A percentile compares a stretch with the other conserved stretches of the same genome.
These are phyloP conservation scores for Osmanthus fragrans DNA, from an alignment of 257 asterid genomes.

Conservation along the genomic window DNA sequence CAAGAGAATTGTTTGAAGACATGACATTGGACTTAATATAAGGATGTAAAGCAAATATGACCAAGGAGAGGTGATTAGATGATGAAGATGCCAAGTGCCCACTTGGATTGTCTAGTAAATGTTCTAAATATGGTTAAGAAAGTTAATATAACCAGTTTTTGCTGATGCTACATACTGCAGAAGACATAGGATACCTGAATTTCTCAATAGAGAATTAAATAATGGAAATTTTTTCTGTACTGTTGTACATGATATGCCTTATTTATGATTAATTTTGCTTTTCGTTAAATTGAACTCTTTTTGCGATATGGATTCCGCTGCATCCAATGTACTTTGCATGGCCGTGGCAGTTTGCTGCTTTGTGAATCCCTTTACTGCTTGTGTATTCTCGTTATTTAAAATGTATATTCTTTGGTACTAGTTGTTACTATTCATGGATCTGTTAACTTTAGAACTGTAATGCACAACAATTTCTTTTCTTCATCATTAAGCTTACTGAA, in stretches of 20 bases:
- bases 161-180: not conserved
- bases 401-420: conserved; percentile 14
- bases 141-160: not conserved
- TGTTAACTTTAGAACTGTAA: conserved; percentile 6
- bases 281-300: not conserved
- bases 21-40: not conserved
- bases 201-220: not conserved
- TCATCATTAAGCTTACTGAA: conserved; percentile 7
- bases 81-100: not conserved
- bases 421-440: conserved; percentile 10
- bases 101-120: not conserved
- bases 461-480: conserved; percentile 10
- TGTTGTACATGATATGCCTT: conserved; percentile 9
- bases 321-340: not conserved
- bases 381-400: not conserved
- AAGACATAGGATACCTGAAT: not conserved
- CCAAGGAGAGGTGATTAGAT: not conserved
- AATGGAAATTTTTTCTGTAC: not conserved
- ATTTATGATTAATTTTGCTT: not conserved
- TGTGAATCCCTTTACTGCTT: conserved; percentile 2
- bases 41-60: not conserved
- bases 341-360: conserved; percentile 1
- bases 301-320: conserved; percentile 6
- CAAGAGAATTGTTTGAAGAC: not conserved
- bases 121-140: not conserved